phyloP scores from a whole-genome alignment of 305 asterid species.

The Andrographis paniculata region DNA sequence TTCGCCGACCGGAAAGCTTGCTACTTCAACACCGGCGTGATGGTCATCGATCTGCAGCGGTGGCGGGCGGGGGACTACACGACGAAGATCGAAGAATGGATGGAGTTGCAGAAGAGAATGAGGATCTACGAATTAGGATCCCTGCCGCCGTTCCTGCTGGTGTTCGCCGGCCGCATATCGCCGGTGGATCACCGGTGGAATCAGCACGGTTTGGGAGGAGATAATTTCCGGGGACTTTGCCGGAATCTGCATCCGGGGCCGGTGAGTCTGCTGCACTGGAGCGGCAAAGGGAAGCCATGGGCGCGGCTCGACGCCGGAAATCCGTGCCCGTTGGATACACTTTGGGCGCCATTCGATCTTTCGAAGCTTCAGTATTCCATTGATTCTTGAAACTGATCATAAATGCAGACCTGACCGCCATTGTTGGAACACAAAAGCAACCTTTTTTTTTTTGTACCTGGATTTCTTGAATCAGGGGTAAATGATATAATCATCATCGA shows the following conservation, averaged over 20 bases:
- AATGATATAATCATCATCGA: no score
- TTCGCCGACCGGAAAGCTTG: slow-evolving; percentile 61
- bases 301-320: slow-evolving; percentile 68
- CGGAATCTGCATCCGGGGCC: slow-evolving; percentile 86
- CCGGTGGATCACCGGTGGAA: slow-evolving; percentile 85
- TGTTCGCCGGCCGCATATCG: slow-evolving; percentile 76
- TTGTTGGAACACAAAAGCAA: not conserved
- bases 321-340: slow-evolving; percentile 85
- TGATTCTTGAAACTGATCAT: slow-evolving; percentile 48
- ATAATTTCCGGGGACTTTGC: slow-evolving; percentile 81
- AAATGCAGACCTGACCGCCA: not conserved
- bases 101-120: slow-evolving; percentile 80
- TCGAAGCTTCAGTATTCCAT: slow-evolving; percentile 59
- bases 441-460: not conserved
- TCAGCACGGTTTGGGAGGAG: slow-evolving; percentile 90
- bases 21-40: slow-evolving; percentile 88
- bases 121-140: slow-evolving; percentile 80
- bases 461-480: no score
- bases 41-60: slow-evolving; percentile 73
- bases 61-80: slow-evolving; percentile 79
- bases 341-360: slow-evolving; percentile 95
- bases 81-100: slow-evolving; percentile 71
- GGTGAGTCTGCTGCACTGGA: slow-evolving; percentile 85
- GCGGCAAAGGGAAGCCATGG: slow-evolving; percentile 98
- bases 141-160: slow-evolving; percentile 75